Base-by-base conservation (phyloP, 1,139 yeast genomes). In the Blastobotrys capitulatus region DNA sequence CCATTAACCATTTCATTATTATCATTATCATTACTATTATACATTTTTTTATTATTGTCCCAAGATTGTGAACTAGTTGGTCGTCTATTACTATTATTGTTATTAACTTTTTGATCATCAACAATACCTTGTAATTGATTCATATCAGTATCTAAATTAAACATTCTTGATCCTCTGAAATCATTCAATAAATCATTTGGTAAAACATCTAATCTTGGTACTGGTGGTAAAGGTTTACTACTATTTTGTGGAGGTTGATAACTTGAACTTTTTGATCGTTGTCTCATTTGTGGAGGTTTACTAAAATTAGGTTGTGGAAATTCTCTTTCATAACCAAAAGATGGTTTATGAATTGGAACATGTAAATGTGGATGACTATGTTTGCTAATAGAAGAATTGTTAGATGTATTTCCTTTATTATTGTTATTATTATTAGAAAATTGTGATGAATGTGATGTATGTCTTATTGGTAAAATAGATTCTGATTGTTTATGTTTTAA, bases 71-170 rank as follows among this genome's bases (percentile, higher is more conserved):
- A 22, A 38, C 47, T 20, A 13, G 47, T 44, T 10, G 47, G 47
- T 8, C 47, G 26, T 2, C 37, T 6, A 20, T 3, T 16, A n/a
- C 19, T 37, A 9, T 15, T 7, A 6, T 16, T 25, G 9, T 39
- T 39, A 22, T 22, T 22, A 22, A 7, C 4, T 9, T 38, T 46
- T 15, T 46, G 35, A 10, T 41, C 50, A 31, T 59, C 74, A 20
- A 80, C 70, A 44, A 80, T 78, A 10, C 80, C 82, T 38, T 72
- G 69, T 76, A 80, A 75, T 55, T 79, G 79, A 48, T 70, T 70
- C 41, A 76, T 60, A 52, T 77, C 76, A 50, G 79, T 71, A 54
- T 78, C 78, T 42, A 78, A 68, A 7, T 52, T 49, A 45, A 52
- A 55, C 42, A 50, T 49, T 40, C 36, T 12, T 6, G 48, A 46